phyloP scores from a whole-genome alignment of 768 basidiomycete genomes.

The Boletus subcaerulescens region DNA sequence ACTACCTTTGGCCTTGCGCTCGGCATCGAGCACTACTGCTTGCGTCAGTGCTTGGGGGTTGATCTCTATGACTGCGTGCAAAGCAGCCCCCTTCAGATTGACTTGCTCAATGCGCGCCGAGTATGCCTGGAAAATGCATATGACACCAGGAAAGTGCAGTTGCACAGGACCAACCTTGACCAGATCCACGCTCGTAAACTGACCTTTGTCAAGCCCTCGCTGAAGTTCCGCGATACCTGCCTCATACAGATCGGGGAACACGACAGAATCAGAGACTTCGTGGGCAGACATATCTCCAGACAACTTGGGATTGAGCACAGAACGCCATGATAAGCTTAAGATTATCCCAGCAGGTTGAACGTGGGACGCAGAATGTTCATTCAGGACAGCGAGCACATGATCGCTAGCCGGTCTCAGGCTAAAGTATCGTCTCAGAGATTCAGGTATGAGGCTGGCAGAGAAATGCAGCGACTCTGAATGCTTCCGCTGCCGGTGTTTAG shows the following conservation, averaged over 20 bases:
- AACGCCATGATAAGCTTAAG: too few relatives aligned
- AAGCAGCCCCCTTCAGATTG: slow-evolving; percentile 52
- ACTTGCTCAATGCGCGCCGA: slow-evolving; percentile 66
- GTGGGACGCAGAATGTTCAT: too few relatives aligned
- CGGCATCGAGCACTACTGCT: slow-evolving; percentile 49
- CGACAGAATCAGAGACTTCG: not conserved
- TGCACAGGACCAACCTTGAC: slow-evolving; percentile 43
- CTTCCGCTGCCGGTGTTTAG: too few relatives aligned
- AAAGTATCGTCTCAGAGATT: too few relatives aligned
- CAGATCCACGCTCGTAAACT: slow-evolving; percentile 60
- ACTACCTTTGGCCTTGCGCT: slow-evolving; percentile 43
- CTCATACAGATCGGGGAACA: slow-evolving; percentile 59
- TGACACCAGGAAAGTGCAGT: not conserved
- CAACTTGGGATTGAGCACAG: too few relatives aligned
- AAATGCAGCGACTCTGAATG: too few relatives aligned
- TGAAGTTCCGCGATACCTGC: slow-evolving; percentile 57
- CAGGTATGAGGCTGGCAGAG: too few relatives aligned
- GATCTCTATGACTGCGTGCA: slow-evolving; percentile 60
- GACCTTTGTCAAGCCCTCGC: slow-evolving; percentile 45
- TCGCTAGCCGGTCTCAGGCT: too few relatives aligned
- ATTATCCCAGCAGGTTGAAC: too few relatives aligned
- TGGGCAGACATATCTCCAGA: slow-evolving; percentile 9
- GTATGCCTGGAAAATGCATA: slow-evolving; percentile 46
- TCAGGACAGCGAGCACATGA: too few relatives aligned
- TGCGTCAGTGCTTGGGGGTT: slow-evolving; percentile 53